Evolutionary conservation across 352 stramenopile species (phyloP).

Genomic region (Phytophthora foliorum): DNA sequence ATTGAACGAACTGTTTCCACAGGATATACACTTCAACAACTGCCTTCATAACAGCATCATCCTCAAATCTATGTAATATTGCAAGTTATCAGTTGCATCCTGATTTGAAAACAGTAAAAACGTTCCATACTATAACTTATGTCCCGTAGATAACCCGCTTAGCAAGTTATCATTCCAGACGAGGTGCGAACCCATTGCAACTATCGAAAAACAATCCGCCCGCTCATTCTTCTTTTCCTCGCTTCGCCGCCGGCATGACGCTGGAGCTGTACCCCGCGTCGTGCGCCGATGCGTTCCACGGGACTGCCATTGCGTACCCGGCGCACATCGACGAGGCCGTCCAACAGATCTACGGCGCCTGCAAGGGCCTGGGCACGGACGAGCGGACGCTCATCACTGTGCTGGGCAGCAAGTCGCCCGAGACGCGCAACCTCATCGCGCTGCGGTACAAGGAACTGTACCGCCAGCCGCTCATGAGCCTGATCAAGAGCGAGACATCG

Average conservation of each 20-base stretch:
- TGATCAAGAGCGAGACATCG: slow-evolving; percentile 80
- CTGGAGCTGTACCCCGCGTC: slow-evolving; percentile 75
- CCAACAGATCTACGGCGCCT: slow-evolving; percentile 75
- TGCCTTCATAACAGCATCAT: not conserved
- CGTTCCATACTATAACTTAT: no score
- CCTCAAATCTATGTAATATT: not conserved
- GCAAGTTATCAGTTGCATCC: no score
- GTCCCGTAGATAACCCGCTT: not conserved
- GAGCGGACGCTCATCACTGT: slow-evolving; percentile 77
- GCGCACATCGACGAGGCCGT: slow-evolving; percentile 67
- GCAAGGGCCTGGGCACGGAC: slow-evolving; percentile 78
- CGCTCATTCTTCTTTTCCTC: slow-evolving; percentile 9
- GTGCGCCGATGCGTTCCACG: slow-evolving; percentile 65
- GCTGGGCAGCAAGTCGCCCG: slow-evolving; percentile 74
- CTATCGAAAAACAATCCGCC: slow-evolving; percentile 11
- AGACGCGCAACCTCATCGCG: slow-evolving; percentile 73
- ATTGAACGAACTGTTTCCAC: slow-evolving; percentile 6
- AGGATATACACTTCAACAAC: slow-evolving; percentile 28
- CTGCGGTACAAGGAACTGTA: slow-evolving; percentile 80
- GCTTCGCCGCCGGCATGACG: slow-evolving; percentile 17
- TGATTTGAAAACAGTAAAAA: no score
- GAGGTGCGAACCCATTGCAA: not conserved
- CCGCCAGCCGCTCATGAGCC: slow-evolving; percentile 57
- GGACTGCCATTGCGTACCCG: slow-evolving; percentile 49
- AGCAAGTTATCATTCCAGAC: not conserved